Conservation (phyloP, 768 basidiomycete genomes). For the Boletus barrowsii region DNA sequence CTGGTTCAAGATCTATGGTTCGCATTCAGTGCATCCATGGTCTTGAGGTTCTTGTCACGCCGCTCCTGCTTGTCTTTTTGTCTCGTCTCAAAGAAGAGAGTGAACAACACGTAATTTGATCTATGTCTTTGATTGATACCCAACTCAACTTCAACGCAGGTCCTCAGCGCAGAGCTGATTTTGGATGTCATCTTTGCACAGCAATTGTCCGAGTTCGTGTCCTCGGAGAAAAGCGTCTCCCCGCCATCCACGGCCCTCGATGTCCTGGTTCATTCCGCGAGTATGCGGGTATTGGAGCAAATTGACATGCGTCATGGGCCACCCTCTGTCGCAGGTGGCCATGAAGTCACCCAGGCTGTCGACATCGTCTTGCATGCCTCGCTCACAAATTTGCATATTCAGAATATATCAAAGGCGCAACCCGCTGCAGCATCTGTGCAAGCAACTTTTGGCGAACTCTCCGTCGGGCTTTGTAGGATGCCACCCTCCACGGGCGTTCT, state of each 20-base stretch:
- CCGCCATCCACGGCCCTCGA: slow-evolving; percentile 37
- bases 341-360: slow-evolving; percentile 3
- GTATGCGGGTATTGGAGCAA: slow-evolving; percentile 47
- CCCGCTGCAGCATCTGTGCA: background rate
- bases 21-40: slow-evolving; percentile 40
- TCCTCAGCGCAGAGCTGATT: slow-evolving; percentile 36
- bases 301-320: slow-evolving; percentile 22
- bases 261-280: slow-evolving; percentile 37
- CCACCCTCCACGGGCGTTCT: background rate
- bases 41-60: slow-evolving; percentile 49
- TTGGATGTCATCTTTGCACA: slow-evolving; percentile 42
- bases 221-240: slow-evolving; percentile 14
- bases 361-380: slow-evolving; percentile 20
- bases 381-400: slow-evolving; percentile 18
- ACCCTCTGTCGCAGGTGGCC: background rate
- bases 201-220: slow-evolving; percentile 35
- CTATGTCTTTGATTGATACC: background rate
- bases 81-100: slow-evolving; percentile 47
- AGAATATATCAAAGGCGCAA: slow-evolving; percentile 1
- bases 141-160: slow-evolving; percentile 25
- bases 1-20: slow-evolving; percentile 12
- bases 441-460: slow-evolving; percentile 16
- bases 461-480: slow-evolving; percentile 9
- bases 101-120: slow-evolving; percentile 40
- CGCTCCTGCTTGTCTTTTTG: slow-evolving; percentile 48